phyloP scores from a whole-genome alignment of 1,284 basidiomycete species.

The Sphaerobolus stellatus region DNA sequence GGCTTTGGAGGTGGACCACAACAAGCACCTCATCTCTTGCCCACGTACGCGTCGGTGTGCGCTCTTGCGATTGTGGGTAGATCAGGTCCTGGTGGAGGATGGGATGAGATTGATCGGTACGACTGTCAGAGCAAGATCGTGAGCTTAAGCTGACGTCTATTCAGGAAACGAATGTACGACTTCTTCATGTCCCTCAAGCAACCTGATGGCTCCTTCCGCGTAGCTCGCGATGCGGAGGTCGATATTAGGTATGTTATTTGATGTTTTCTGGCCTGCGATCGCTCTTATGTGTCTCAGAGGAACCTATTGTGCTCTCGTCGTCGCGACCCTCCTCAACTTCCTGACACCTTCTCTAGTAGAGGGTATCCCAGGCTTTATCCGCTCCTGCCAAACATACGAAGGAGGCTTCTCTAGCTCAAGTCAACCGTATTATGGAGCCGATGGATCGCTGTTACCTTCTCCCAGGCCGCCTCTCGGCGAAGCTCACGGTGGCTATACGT shows the following conservation, averaged over 20 bases:
- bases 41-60: conserved; percentile 89
- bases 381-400: conserved; percentile 95
- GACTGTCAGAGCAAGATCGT: background rate
- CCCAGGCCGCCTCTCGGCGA: conserved; percentile 79
- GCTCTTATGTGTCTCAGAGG: conserved; percentile 50
- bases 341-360: conserved; percentile 84
- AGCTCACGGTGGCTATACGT: conserved; percentile 97
- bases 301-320: conserved; percentile 72
- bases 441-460: conserved; percentile 21
- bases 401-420: conserved; percentile 91
- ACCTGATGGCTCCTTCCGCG: conserved; percentile 91
- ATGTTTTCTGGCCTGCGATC: conserved; percentile 11
- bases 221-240: conserved; percentile 86
- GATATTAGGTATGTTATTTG: conserved; percentile 88
- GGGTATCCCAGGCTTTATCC: conserved; percentile 63
- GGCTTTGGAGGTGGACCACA: conserved; percentile 92
- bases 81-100: conserved; percentile 72
- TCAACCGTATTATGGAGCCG: conserved; percentile 59
- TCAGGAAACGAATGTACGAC: conserved; percentile 70
- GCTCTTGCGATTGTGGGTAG: conserved; percentile 81
- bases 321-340: conserved; percentile 74
- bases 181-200: conserved; percentile 96
- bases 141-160: background rate
- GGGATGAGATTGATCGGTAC: conserved; percentile 79
- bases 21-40: conserved; percentile 85